Base-by-base conservation (phyloP, 805 yeast species). In the Metschnikowia aberdeeniae region DNA sequence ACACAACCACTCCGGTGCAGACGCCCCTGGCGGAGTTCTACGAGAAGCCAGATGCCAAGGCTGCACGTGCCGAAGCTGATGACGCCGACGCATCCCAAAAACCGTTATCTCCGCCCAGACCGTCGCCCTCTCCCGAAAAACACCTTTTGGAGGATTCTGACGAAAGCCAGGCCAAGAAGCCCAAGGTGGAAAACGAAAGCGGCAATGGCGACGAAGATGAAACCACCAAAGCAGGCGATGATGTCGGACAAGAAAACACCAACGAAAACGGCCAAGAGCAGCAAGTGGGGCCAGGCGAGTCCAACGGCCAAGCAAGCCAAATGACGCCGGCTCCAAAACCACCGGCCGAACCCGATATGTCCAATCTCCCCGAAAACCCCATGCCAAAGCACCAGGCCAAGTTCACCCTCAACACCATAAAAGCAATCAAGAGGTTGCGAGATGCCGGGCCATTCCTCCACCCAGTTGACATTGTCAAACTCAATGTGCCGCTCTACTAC, bases 401-500 rank as follows among this genome's bases (percentile, higher is more conserved):
- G 59, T 90, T 84, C 59, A 88, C 92, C 1, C 55, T 79, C 14
- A 85, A 87, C 51, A 79, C 90, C 1, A 75, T 93, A 41, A 87
- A 90, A 57, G 90, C 95, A 10, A 84, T 93, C 50, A 89, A 86
- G 63, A 73, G 98, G 50, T 76, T 92, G 58, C 88, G 89, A 64
- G 99, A 93, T 67, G 95, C 98, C 1, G 80, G 75, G 12, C 98
- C 98, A 1, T 93, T 93, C 61, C 61, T 88, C 36, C 79, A 73
- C 42, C 99, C 99, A 0, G 99, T 93, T 17, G 98, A 93, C 63
- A 86, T 79, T 3, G 83, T 85, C 40, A 89, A 87, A 61, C 78
- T 89, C 50, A 89, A 90, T 58, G 86, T 93, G 45, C 99, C 99
- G 3, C 81, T 86, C 52, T 93, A 93, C 64, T 88, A 84, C 64